Conservation (phyloP, 148 eudicot genomes). For the Nyssa sinensis region DNA sequence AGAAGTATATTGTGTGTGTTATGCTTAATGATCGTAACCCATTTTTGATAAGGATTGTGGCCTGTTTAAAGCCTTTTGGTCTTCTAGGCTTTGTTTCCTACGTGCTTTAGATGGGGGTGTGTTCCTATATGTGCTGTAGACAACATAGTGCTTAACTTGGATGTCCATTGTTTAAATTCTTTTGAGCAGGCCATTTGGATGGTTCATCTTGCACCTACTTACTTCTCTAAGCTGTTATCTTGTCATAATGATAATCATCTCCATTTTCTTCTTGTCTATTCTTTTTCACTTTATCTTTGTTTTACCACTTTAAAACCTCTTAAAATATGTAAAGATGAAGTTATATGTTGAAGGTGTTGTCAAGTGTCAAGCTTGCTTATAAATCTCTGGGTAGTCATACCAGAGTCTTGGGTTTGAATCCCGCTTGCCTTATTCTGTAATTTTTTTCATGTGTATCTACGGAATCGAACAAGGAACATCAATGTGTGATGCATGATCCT, state of each 20-base stretch:
- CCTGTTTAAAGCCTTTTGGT: neutral
- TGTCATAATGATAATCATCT: neutral
- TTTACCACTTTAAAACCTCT: neutral
- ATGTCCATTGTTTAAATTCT: neutral
- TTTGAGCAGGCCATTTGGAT: neutral
- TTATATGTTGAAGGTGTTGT: neutral
- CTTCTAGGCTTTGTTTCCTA: neutral
- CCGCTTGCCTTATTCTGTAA: neutral
- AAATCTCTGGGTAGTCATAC: too few relatives aligned
- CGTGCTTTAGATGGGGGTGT: neutral
- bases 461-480: constrained; percentile 2
- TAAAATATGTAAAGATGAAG: neutral
- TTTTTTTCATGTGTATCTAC: neutral
- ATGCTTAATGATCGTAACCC: too few relatives aligned
- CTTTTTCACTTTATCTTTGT: neutral
- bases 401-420: neutral
- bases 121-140: neutral
- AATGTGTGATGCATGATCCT: neutral
- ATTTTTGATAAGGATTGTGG: neutral
- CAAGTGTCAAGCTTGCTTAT: neutral
- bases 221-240: neutral
- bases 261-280: neutral
- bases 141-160: neutral
- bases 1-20: neutral
- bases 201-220: neutral